These are phyloP conservation scores for Malus hybrid DNA, from an alignment of 331 rosid genomes.

Conservation along the genomic window DNA sequence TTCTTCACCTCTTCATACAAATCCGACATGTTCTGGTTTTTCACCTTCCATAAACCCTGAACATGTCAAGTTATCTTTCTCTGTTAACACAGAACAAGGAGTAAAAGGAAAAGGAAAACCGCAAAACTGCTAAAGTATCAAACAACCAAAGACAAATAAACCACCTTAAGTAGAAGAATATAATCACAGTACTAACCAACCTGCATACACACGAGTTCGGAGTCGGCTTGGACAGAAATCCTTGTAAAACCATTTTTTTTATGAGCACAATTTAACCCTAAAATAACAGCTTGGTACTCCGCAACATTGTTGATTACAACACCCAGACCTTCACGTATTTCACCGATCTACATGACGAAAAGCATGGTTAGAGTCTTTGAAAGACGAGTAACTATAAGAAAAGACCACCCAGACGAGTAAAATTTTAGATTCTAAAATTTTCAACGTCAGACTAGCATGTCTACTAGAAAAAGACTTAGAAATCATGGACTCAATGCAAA, in stretches of 20 bases:
- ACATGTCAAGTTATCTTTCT: conserved; percentile 40
- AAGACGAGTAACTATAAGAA: conserved; percentile 1
- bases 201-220: conserved; percentile 83
- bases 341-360: conserved; percentile 48
- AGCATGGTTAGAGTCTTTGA: conserved; percentile 26
- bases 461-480: too few species aligned
- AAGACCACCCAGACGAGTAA: conserved; percentile 10
- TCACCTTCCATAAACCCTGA: conserved; percentile 77
- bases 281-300: conserved; percentile 70
- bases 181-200: conserved; percentile 32
- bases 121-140: not conserved
- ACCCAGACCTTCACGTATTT: conserved; percentile 84
- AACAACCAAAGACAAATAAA: not conserved
- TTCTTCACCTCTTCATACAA: conserved; percentile 58
- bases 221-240: conserved; percentile 59
- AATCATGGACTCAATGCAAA: too few species aligned
- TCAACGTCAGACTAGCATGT: too few species aligned
- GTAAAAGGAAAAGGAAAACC: not conserved
- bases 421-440: too few species aligned
- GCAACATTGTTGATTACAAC: conserved; percentile 46
- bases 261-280: conserved; percentile 67
- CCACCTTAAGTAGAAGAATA: conserved; percentile 1
- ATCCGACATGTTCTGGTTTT: conserved; percentile 42
- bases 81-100: not conserved
- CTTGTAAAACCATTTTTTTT: conserved; percentile 54